Base-by-base conservation (phyloP, 2,329 filamentous ascomycete species). In the Xylaria sp. region DNA sequence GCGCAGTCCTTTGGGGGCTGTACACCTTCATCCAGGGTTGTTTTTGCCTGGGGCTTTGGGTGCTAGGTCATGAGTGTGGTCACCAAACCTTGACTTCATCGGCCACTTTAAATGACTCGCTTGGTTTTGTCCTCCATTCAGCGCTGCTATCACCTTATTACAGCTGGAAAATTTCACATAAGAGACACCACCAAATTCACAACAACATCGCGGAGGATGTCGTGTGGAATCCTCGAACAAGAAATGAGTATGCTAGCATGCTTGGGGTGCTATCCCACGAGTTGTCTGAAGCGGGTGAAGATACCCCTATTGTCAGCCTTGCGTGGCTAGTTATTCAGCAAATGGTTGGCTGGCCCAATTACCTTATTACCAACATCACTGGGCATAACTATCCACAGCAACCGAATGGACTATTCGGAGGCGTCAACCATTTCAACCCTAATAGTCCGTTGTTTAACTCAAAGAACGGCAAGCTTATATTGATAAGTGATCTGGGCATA, bases 151-250 rank as follows among this genome's bases (percentile, higher is more conserved):
- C 89, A 2, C 89, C 89, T 3, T 92, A 88, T 78, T 90, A 90
- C 78, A 87, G 85, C 49, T 91, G 89, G 89, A 87, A 89, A 77
- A 87, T 86, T 73, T 87, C 84, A 31, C 89, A 92, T 75, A 82
- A 83, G 61, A 83, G 88, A 52, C 89, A 91, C 76, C 89, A 92
- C 77, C 84, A 61, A 35, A 52, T 54, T 31, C 53, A 54, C 8
- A 61, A 61, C 19, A 61, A 61, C 21, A 44, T 44, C 7, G 41
- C 4, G 10, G 21, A 27, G 10, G 41, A 44, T n/a, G 21, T 44
- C 2, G 77, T 41, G 41, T 38, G 44, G 38, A 31, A 29, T 38
- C 25, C 25, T 40, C 23, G 44, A 3, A 31, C 52, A 17, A n/a
- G 27, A 35, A 17, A 21, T 4, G n/a, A 37, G 15, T n/a, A 27